Conservation (phyloP, 2,329 filamentous ascomycete species). For the Ophiosphaerella korrae region DNA sequence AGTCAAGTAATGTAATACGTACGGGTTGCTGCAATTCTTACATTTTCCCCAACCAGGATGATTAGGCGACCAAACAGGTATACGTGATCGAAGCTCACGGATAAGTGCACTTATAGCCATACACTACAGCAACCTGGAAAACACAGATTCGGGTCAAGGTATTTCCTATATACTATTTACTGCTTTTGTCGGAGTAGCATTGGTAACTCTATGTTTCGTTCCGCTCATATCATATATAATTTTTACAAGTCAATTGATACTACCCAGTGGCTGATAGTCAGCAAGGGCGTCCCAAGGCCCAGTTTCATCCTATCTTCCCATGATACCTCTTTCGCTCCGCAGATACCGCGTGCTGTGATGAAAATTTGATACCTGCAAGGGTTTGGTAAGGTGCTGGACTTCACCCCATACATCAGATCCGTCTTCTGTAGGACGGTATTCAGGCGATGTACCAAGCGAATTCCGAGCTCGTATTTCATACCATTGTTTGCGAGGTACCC, state of each 20-base stretch:
- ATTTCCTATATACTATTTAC: slow-evolving; percentile 29
- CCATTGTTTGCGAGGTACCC: slow-evolving; percentile 24
- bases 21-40: no score
- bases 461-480: slow-evolving; percentile 38
- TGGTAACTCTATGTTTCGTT: slow-evolving; percentile 27
- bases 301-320: slow-evolving; percentile 41
- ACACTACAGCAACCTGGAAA: no score
- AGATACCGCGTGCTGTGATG: slow-evolving; percentile 30
- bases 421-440: slow-evolving; percentile 39
- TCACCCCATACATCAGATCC: slow-evolving; percentile 39
- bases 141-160: slow-evolving; percentile 5
- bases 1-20: no score
- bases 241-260: slow-evolving; percentile 35
- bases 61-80: no score
- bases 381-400: slow-evolving; percentile 38
- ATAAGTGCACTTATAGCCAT: no score
- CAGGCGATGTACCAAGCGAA: slow-evolving; percentile 34
- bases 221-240: slow-evolving; percentile 34
- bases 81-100: no score
- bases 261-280: slow-evolving; percentile 33
- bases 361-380: slow-evolving; percentile 31
- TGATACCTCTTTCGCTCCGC: slow-evolving; percentile 23
- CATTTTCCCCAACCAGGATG: no score
- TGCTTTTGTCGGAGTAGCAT: slow-evolving; percentile 16
- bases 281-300: slow-evolving; percentile 32